A percentile compares a stretch with the other conserved stretches of the same genome.
phyloP scores from a whole-genome alignment of 345 rosid genomes.

The Excoecaria cochinchinensis region DNA sequence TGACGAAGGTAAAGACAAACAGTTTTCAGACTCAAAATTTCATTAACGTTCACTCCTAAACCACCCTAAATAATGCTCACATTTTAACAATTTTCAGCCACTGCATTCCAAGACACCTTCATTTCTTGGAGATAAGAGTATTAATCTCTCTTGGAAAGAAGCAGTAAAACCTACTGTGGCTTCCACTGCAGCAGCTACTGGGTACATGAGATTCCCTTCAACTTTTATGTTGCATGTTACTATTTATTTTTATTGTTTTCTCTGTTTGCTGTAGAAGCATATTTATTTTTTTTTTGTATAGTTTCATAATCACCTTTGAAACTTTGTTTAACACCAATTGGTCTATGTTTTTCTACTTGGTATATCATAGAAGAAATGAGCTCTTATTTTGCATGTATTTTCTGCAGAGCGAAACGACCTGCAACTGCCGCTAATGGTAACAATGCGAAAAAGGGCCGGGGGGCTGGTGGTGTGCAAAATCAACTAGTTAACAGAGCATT shows the following conservation, averaged over 20 bases:
- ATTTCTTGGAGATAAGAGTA: conserved; percentile 84
- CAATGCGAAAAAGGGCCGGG: conserved; percentile 67
- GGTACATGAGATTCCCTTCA: conserved; percentile 43
- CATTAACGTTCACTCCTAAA: neutral
- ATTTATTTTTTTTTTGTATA: neutral
- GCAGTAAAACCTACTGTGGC: conserved; percentile 54
- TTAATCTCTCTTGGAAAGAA: conserved; percentile 96
- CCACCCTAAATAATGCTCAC: conserved; percentile 12
- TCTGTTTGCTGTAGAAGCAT: neutral
- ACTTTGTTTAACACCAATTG: neutral
- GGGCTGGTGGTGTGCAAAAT: conserved; percentile 57
- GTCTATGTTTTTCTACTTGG: neutral
- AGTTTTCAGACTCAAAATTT: neutral
- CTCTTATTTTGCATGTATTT: conserved; percentile 1
- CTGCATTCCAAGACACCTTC: conserved; percentile 83
- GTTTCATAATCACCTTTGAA: neutral
- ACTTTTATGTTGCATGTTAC: neutral
- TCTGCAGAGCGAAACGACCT: conserved; percentile 74
- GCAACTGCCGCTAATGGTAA: conserved; percentile 58
- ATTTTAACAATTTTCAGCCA: conserved; percentile 49
- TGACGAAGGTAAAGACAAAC: conserved; percentile 72
- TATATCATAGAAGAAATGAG: neutral
- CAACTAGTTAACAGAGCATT: conserved; percentile 90
- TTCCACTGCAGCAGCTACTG: conserved; percentile 44
- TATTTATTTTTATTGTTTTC: neutral